Conservation (phyloP, 106 monocot genomes). For the Dendrobium chrysotoxum region DNA sequence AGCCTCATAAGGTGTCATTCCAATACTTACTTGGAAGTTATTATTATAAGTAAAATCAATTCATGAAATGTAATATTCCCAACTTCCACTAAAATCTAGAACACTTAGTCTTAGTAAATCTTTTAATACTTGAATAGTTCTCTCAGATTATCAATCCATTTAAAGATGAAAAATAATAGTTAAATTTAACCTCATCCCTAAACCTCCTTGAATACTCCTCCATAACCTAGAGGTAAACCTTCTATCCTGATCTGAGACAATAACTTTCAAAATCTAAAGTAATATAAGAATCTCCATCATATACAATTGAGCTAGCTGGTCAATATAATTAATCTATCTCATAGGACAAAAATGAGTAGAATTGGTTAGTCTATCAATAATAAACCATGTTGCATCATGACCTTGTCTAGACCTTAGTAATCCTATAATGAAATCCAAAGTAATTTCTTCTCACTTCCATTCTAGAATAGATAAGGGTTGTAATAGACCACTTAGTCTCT, state of each 20-base stretch:
- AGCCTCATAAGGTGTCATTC: too few relatives aligned
- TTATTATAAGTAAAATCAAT: too few relatives aligned
- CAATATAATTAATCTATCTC: not conserved
- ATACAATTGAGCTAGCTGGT: not conserved
- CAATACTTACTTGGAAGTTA: too few relatives aligned
- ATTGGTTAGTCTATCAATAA: not conserved
- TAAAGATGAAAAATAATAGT: not conserved
- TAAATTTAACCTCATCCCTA: not conserved
- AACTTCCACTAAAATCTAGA: too few relatives aligned
- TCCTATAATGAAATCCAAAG: not conserved
- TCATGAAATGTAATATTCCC: too few relatives aligned
- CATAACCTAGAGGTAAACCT: not conserved
- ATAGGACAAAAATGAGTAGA: not conserved
- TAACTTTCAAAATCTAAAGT: not conserved
- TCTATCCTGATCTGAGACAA: not conserved
- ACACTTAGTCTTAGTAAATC: too few relatives aligned
- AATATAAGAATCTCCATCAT: not conserved
- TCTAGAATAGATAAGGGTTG: not conserved
- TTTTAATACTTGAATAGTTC: too few relatives aligned
- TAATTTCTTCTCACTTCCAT: not conserved
- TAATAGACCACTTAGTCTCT: not conserved
- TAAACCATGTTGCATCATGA: not conserved
- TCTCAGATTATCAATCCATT: not conserved
- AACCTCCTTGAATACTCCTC: not conserved
- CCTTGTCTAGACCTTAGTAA: not conserved